Evolutionary conservation across 2,329 filamentous ascomycete genomes (phyloP).

Genomic region (Corniculantispora saksenae): DNA sequence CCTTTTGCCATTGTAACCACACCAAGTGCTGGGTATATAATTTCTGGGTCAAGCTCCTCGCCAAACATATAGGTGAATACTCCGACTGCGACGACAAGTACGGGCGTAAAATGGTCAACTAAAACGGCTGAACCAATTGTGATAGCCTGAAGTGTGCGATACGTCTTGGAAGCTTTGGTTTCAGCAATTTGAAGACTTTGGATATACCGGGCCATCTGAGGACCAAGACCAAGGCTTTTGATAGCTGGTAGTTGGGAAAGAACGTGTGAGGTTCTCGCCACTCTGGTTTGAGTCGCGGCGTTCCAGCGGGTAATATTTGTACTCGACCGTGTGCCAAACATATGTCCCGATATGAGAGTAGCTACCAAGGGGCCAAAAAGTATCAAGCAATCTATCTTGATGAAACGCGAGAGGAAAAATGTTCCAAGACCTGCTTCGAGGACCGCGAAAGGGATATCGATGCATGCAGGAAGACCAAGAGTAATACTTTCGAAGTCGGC

Average conservation of each 20-base stretch:
- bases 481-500: background rate
- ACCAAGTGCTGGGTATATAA: background rate
- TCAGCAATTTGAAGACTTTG: background rate
- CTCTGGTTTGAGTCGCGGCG: background rate
- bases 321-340: no score
- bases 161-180: background rate
- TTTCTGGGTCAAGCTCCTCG: background rate
- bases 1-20: background rate
- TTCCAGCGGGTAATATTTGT: conserved; percentile 1
- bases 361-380: background rate
- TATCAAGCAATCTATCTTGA: background rate
- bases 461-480: background rate
- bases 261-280: background rate
- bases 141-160: background rate
- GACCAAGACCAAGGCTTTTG: background rate
- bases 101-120: background rate
- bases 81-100: background rate
- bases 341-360: background rate
- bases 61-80: background rate
- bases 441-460: background rate
- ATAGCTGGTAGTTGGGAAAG: conserved; percentile 4
- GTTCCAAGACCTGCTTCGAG: background rate
- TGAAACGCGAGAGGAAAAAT: background rate
- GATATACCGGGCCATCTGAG: background rate
- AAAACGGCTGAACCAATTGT: background rate